Evolutionary conservation across 805 yeast genomes (phyloP), one percentile per base, ranked within the genome.

Genomic region (Peterozyma xylosa): DNA sequence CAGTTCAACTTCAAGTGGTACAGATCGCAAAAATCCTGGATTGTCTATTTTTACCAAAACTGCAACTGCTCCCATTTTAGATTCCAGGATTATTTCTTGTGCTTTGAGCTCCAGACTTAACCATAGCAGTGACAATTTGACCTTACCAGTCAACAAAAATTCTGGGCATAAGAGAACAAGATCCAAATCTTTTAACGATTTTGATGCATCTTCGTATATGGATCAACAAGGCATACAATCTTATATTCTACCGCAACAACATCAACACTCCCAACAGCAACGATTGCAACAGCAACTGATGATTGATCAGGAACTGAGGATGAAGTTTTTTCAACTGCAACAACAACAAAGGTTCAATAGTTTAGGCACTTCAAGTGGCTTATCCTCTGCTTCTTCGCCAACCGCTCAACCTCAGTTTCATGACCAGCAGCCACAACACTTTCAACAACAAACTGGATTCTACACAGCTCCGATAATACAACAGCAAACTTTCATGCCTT

Each of bases 121-220:
- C 13, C 14, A 32, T 32, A 37, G 16, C 5, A 18, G 17, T 10
- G 18, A 30, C 6, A 13, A 37, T 38, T 30, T 21, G 34, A 21
- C 18, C 11, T 21, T 11, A 13, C 15, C 36, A 14, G 21, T 10
- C 10, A 11, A 37, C 13, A 38, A 29, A 11, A 9, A 17, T 10
- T 13, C 30, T 41, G 63, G 61, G 9, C 67, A 62, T 42, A 62
- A 62, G 42, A 51, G 67, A 37, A 59, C 65, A 9, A 53, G 67
- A 45, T 62, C 67, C 5, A 51, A 64, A 36, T 62, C 67, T 13
- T 48, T 62, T 37, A 59, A 60, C 21, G 62, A 60, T 35, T 50
- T 62, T 38, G 59, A 54, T 15, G 27, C 27, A 5, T 21, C 27
- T 5, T 5, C 7, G 4, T 21, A 21, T 21, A 21, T 21, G 27